Evolutionary conservation across 257 asterid genomes (phyloP).

Genomic region (Vinca minor): DNA sequence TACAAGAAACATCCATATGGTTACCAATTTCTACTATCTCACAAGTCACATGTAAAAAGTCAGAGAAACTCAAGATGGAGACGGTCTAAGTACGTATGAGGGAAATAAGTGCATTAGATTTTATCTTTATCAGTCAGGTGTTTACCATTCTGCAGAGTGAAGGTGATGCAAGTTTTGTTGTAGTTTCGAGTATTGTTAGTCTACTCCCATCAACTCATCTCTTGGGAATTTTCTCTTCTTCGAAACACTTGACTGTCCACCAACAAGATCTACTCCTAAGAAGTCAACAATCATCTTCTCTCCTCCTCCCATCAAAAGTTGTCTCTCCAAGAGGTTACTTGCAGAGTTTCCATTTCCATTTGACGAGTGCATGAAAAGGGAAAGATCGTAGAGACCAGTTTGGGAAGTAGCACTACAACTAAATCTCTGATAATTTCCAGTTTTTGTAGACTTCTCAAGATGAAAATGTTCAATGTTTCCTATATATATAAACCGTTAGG

Average conservation of each 20-base stretch:
- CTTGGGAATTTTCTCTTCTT: constrained; percentile 11
- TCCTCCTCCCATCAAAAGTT: not conserved
- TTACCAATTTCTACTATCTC: no score
- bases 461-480: not conserved
- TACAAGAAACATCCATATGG: no score
- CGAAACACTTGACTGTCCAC: not conserved
- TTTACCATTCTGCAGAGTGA: constrained; percentile 15
- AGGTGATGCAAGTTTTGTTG: constrained; percentile 7
- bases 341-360: not conserved
- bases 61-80: no score
- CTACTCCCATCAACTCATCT: constrained; percentile 1
- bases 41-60: no score
- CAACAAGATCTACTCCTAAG: constrained; percentile 12
- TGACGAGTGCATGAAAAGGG: constrained; percentile 7
- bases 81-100: no score
- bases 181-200: not conserved
- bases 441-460: constrained; percentile 3
- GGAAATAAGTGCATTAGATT: no score
- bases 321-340: constrained; percentile 5
- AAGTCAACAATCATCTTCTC: constrained; percentile 17
- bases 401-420: not conserved
- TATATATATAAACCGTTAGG: not conserved
- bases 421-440: not conserved
- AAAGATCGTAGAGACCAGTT: constrained; percentile 2
- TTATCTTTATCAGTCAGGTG: no score